These are phyloP conservation scores for Obelidium mucronatum DNA, from an alignment of 192 early-diverging fungal genomes.

Conservation along the genomic window DNA sequence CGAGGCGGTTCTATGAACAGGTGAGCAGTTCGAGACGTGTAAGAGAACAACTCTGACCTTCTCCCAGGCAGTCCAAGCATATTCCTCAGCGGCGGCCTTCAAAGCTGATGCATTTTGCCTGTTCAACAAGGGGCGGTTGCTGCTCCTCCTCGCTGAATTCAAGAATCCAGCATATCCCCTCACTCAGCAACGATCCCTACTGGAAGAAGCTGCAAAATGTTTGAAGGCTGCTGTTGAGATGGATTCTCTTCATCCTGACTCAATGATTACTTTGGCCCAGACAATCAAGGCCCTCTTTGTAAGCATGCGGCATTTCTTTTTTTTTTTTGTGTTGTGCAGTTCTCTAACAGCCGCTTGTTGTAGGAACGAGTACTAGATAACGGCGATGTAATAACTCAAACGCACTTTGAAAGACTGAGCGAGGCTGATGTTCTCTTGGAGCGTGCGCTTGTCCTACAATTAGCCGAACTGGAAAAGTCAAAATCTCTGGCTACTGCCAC, in stretches of 20 bases:
- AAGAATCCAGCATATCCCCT: conserved; percentile 51
- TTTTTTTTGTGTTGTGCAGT: no score
- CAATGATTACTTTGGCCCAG: conserved; percentile 73
- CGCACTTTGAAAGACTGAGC: neutral
- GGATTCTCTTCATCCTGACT: conserved; percentile 66
- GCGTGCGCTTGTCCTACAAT: conserved; percentile 28
- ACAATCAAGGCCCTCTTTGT: conserved; percentile 67
- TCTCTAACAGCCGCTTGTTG: conserved; percentile 38
- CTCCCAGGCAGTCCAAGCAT: conserved; percentile 59
- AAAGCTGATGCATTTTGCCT: conserved; percentile 44
- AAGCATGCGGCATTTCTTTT: conserved; percentile 25
- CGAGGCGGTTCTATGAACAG: conserved; percentile 69
- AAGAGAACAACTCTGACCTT: conserved; percentile 74
- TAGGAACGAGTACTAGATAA: conserved; percentile 57
- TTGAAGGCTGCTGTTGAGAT: conserved; percentile 57
- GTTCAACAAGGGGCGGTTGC: conserved; percentile 66
- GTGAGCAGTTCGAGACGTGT: no score
- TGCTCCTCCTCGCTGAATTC: conserved; percentile 64
- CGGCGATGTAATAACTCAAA: conserved; percentile 36
- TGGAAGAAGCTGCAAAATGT: conserved; percentile 61
- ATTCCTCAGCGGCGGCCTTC: conserved; percentile 53
- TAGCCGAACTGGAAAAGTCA: conserved; percentile 6
- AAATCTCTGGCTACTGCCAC: neutral
- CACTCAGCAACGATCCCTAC: conserved; percentile 50
- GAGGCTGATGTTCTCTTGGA: conserved; percentile 48